Conservation (phyloP, 768 basidiomycete genomes). For the Tephrocybe sp. region DNA sequence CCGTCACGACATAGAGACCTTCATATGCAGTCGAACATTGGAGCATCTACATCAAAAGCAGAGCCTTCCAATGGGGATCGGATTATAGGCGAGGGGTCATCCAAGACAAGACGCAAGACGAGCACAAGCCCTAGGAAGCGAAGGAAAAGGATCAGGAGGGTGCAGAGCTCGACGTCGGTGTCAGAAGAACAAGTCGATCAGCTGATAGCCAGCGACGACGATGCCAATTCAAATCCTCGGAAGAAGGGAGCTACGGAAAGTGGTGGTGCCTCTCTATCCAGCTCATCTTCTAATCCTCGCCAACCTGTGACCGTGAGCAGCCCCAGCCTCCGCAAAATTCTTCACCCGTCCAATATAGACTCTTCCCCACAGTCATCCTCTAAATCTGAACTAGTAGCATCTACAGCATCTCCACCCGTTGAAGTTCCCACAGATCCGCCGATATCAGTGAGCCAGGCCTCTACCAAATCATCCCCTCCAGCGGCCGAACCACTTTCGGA, state of each 20-base stretch:
- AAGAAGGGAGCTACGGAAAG: not conserved
- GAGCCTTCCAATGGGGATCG: constrained; percentile 1
- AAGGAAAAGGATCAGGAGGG: not conserved
- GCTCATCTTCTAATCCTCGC: not conserved
- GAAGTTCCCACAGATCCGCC: constrained; percentile 6
- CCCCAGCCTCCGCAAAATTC: constrained; percentile 22
- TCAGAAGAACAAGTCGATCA: constrained; percentile 14
- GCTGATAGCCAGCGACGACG: constrained; percentile 10
- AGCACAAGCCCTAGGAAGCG: not conserved
- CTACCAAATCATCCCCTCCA: constrained; percentile 11
- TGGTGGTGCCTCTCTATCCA: not conserved
- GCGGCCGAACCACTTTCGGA: constrained; percentile 42
- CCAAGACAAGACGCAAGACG: not conserved
- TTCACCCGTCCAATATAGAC: constrained; percentile 16
- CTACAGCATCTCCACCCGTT: constrained; percentile 6
- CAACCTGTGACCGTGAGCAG: constrained; percentile 17
- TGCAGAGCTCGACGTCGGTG: not conserved
- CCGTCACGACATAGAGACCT: not conserved
- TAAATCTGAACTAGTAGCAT: not conserved
- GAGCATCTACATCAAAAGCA: constrained; percentile 1
- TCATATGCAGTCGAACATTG: constrained; percentile 6
- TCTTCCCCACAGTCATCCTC: constrained; percentile 5
- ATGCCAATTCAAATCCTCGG: not conserved
- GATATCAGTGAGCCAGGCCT: not conserved
- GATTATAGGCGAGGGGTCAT: not conserved